These are phyloP conservation scores for Heterobasidion annosum DNA, from an alignment of 1,284 basidiomycete species.

Conservation along the genomic window DNA sequence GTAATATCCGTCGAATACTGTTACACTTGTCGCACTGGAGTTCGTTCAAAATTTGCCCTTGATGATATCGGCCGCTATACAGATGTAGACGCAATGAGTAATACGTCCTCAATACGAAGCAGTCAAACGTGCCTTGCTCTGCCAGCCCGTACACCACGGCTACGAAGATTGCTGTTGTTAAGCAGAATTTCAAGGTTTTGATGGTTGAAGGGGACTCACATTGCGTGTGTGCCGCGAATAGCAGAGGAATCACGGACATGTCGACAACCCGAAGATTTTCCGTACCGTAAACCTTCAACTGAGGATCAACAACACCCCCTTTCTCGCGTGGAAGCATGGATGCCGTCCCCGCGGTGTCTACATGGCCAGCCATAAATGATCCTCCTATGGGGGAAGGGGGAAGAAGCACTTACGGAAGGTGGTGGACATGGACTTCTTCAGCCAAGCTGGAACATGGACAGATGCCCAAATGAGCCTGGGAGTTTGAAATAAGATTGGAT, in stretches of 20 bases:
- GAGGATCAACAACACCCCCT: slow-evolving; percentile 49
- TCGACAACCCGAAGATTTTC: slow-evolving; percentile 44
- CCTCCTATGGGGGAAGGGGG: background rate
- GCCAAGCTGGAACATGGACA: background rate
- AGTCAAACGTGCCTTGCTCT: slow-evolving; percentile 4
- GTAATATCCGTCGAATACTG: too few species aligned
- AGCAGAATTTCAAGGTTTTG: background rate
- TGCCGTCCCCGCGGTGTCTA: slow-evolving; percentile 32
- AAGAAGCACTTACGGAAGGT: background rate
- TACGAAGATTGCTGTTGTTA: background rate
- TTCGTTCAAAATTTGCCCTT: slow-evolving; percentile 4
- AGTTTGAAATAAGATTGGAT: background rate
- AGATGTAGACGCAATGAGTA: background rate
- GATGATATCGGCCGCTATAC: slow-evolving; percentile 10
- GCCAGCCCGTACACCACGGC: slow-evolving; percentile 14
- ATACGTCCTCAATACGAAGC: background rate
- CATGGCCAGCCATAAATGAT: background rate
- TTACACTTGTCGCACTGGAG: too few species aligned
- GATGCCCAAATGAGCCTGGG: background rate
- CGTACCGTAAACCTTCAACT: slow-evolving; percentile 37
- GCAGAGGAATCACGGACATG: slow-evolving; percentile 33
- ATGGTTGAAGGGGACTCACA: background rate
- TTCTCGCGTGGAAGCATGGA: slow-evolving; percentile 53
- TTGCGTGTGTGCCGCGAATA: slow-evolving; percentile 31
- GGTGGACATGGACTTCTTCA: slow-evolving; percentile 1